Evolutionary conservation across 2,329 filamentous ascomycete genomes (phyloP).

Genomic region (Neofusicoccum umdonicola): DNA sequence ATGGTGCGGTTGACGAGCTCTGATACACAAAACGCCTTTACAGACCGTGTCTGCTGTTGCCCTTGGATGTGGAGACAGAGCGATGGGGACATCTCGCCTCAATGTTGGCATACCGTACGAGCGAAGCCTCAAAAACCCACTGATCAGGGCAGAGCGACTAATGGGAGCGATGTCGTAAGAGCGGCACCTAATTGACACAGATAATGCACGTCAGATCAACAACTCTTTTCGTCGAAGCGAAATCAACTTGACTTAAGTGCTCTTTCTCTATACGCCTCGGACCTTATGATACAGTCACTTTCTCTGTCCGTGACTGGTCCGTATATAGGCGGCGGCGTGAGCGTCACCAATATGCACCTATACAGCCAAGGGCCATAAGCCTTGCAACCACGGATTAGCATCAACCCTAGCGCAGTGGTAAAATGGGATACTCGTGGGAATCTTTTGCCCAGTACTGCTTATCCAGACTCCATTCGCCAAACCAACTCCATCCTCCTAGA

Average conservation of each 20-base stretch:
- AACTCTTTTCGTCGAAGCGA: neutral
- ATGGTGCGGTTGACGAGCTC: neutral
- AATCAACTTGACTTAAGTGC: neutral
- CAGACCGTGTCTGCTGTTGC: neutral
- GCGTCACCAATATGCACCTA: neutral
- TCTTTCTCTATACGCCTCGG: neutral
- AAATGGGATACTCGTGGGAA: conserved; percentile 11
- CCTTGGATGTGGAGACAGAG: neutral
- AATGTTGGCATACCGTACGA: neutral
- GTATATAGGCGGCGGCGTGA: neutral
- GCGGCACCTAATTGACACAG: conserved; percentile 1
- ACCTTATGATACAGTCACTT: neutral
- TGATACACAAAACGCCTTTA: neutral
- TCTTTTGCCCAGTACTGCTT: neutral
- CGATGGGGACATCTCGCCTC: neutral
- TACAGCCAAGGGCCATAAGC: conserved; percentile 5
- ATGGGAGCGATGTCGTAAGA: neutral
- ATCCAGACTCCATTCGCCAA: conserved; percentile 14
- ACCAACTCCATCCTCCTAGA: neutral
- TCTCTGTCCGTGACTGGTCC: neutral
- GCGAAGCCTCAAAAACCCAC: neutral
- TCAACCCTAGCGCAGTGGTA: neutral
- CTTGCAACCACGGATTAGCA: conserved; percentile 16
- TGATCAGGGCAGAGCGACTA: neutral
- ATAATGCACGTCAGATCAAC: conserved; percentile 2